Evolutionary conservation across 768 basidiomycete species (phyloP), one percentile per base, ranked within the genome.

Genomic region (Lyophyllum decastes): DNA sequence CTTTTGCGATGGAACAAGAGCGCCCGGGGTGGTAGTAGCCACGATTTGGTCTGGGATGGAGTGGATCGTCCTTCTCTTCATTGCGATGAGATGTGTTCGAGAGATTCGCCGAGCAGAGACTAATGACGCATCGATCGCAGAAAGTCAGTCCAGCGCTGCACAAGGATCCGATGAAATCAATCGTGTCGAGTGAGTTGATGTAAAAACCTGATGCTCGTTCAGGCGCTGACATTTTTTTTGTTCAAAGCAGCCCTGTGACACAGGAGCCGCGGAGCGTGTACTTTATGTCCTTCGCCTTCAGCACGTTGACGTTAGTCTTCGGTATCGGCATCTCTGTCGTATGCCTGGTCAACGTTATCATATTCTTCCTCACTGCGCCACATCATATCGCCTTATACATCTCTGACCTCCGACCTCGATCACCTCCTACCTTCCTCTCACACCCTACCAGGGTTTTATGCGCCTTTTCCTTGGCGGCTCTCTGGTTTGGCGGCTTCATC

Each of bases 281-380:
- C 41, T 46, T 61, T 43, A 35, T 55, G 33, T 61, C 56, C 6
- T 61, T 57, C 43, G 51, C 47, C 24, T 49, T 60, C 27, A 52
- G 51, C 49, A 49, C 59, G 14, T 46, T 61, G 34, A 17, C 51
- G 2, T 30, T 61, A 45, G 44, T 53, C 26, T 46, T 61, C 38
- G 35, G 38, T 16, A 43, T 57, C 22, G 50, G 45, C 19, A 16
- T 57, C 27, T 44, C 52, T 25, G 6, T 51, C 34, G 22, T 34
- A 26, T 49, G 57, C 49, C 60, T 58, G 30, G 33, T 61, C 52
- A 57, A 61, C 45, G 52, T 61, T 22, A 54, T 54, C 21, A 43
- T 49, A n/a, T 61, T 57, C 49, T 54, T 57, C 56, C 48, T 57
- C 51, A 57, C 55, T 44, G 55, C 52, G 40, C 55, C 59, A 48